Base-by-base conservation (phyloP, 805 yeast species). In the Wickerhamiella azymoides region DNA sequence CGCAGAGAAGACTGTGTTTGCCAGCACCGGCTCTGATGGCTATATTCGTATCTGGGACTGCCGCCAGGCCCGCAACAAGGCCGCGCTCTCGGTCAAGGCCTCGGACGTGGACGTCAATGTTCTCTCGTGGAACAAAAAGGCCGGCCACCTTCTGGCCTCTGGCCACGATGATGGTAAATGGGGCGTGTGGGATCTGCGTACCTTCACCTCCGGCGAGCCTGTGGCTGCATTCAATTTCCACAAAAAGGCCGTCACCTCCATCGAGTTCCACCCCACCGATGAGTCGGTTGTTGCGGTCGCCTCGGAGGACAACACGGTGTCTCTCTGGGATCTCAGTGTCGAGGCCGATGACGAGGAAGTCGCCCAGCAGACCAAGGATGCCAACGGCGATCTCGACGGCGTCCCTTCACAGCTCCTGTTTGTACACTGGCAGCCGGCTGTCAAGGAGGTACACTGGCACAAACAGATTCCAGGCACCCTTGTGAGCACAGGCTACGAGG, bases 311-410 rank as follows among this genome's bases (percentile, higher is more conserved):
- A 86, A 86, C 62, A 92, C 97, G 5, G 96, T 92, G 8, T 86
- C 96, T 1, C 68, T 92, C 53, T 92, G 98, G 98, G 98, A 92
- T 68, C 72, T 92, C 62, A 89, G 96, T 10, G 98, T 92, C 13
- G 98, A 92, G 67, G 97, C 97, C 3, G 98, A 88, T 63, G 97
- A 92, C 60, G 97, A 89, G 60, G 98, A 89, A 65, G 82, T 89
- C 53, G 77, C 83, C 48, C 82, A 80, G 58, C 96, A 89, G 66
- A 74, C 77, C 55, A 73, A 76, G 47, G 92, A 81, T 56, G 74
- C 79, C 36, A 73, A 74, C 54, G 64, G 64, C 13, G 96, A 88
- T 56, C 69, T 92, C 53, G 79, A 79, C 53, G 93, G 82, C 57
- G 84, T 89, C 52, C 98, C 98, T 14, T 92, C 97, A 18, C 98